A percentile compares a stretch with the other conserved stretches of the same genome.
phyloP scores from a whole-genome alignment of 768 basidiomycete genomes.

The Neoboletus magnificus region DNA sequence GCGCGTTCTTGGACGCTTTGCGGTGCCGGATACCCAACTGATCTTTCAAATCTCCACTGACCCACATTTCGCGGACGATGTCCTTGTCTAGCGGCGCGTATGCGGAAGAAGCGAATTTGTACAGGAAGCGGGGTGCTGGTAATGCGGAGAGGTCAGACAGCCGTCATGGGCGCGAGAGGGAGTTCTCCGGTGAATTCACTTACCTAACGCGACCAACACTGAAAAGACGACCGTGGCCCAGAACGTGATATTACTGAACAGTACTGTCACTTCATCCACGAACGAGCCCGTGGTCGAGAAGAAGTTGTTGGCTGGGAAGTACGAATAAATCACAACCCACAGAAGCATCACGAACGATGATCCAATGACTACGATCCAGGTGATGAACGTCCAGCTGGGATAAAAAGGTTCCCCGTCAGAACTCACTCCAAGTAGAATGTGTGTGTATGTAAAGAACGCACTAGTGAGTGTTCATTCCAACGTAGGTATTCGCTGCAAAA shows the following conservation, averaged over 20 bases:
- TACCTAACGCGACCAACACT: constrained; percentile 69
- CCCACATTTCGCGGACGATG: constrained; percentile 91
- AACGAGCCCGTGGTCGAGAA: constrained; percentile 73
- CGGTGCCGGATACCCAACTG: constrained; percentile 69
- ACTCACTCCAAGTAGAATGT: neutral
- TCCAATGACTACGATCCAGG: constrained; percentile 77
- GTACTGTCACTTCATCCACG: constrained; percentile 62
- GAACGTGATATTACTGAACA: constrained; percentile 79
- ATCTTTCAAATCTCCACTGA: constrained; percentile 78
- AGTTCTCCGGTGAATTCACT: constrained; percentile 10
- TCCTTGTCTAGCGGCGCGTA: constrained; percentile 86
- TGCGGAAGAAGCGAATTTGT: constrained; percentile 65
- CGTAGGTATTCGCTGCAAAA: constrained; percentile 82
- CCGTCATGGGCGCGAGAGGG: constrained; percentile 2
- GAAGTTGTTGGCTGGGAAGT: constrained; percentile 68
- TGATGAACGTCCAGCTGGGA: constrained; percentile 79
- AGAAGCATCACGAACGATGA: constrained; percentile 77
- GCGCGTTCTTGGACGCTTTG: constrained; percentile 45
- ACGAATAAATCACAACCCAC: constrained; percentile 90
- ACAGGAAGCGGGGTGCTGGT: constrained; percentile 76
- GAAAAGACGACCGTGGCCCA: constrained; percentile 78
- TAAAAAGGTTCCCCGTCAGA: constrained; percentile 3
- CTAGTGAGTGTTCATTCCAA: constrained; percentile 88
- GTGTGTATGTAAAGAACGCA: constrained; percentile 44
- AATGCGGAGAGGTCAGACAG: constrained; percentile 1